Conservation (phyloP, 768 basidiomycete species). For the Auriscalpium orientale region DNA sequence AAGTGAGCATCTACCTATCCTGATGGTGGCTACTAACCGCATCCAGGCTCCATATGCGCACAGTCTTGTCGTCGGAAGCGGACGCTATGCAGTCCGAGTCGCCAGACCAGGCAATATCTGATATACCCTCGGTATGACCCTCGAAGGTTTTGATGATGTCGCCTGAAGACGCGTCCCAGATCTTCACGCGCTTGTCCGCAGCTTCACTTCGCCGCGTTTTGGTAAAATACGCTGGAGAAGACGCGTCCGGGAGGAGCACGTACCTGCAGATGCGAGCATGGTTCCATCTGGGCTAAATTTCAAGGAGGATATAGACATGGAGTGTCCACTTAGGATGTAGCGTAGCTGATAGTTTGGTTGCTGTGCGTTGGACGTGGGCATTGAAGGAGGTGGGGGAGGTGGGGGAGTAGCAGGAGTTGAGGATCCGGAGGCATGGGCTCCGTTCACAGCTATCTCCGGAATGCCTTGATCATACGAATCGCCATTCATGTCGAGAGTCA, state of each 20-base stretch:
- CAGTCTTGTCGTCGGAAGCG: conserved; percentile 88
- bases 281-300: conserved; percentile 86
- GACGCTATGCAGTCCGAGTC: conserved; percentile 82
- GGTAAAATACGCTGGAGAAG: conserved; percentile 3
- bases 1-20: neutral
- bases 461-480: too few relatives aligned
- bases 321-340: conserved; percentile 75
- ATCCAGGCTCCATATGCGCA: conserved; percentile 79
- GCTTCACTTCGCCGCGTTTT: conserved; percentile 47
- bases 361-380: neutral
- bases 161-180: conserved; percentile 72
- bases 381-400: neutral
- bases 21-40: conserved; percentile 29
- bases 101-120: conserved; percentile 83
- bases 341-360: conserved; percentile 50
- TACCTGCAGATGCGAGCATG: conserved; percentile 79
- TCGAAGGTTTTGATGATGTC: conserved; percentile 64
- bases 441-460: neutral
- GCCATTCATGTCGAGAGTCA: neutral
- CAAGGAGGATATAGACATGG: conserved; percentile 71
- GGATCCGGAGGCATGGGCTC: neutral
- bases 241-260: conserved; percentile 19
- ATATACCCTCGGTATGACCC: conserved; percentile 78
- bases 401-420: neutral
- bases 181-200: conserved; percentile 75